Conservation (phyloP, 176 grass and related monocot genomes). For the Aegilops tauschii region DNA sequence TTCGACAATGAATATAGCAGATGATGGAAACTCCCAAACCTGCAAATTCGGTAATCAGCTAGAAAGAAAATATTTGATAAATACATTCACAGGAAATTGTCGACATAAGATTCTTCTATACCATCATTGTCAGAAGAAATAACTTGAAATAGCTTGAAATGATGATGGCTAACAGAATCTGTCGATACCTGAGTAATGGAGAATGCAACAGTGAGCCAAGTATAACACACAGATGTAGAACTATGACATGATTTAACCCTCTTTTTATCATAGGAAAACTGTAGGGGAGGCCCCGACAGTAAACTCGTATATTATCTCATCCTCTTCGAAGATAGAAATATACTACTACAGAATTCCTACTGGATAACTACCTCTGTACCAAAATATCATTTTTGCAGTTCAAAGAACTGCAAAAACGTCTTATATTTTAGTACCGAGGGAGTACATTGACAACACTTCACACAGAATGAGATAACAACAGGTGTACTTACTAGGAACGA, state of each 20-base stretch:
- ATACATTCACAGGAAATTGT: slow-evolving; percentile 6
- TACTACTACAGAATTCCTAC: neutral
- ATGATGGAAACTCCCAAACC: slow-evolving; percentile 93
- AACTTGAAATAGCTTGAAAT: slow-evolving; percentile 94
- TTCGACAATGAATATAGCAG: slow-evolving; percentile 68
- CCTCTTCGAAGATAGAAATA: neutral
- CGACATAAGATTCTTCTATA: slow-evolving; percentile 19
- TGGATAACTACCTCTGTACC: neutral
- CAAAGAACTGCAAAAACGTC: no score
- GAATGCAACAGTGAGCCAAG: neutral
- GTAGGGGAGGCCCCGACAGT: neutral
- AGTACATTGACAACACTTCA: slow-evolving; percentile 2
- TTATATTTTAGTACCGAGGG: no score
- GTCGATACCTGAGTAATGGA: slow-evolving; percentile 59
- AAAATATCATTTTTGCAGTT: no score
- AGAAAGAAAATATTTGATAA: slow-evolving; percentile 8
- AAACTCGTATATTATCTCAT: neutral
- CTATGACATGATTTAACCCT: neutral
- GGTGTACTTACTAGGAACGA: neutral
- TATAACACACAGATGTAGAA: slow-evolving; percentile 12
- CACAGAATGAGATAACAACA: neutral
- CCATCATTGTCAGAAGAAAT: slow-evolving; percentile 83
- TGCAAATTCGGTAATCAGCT: slow-evolving; percentile 36
- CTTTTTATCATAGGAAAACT: neutral
- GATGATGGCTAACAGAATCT: slow-evolving; percentile 65